phyloP scores from a whole-genome alignment of 148 eudicot species.

The Camellia sinensis region DNA sequence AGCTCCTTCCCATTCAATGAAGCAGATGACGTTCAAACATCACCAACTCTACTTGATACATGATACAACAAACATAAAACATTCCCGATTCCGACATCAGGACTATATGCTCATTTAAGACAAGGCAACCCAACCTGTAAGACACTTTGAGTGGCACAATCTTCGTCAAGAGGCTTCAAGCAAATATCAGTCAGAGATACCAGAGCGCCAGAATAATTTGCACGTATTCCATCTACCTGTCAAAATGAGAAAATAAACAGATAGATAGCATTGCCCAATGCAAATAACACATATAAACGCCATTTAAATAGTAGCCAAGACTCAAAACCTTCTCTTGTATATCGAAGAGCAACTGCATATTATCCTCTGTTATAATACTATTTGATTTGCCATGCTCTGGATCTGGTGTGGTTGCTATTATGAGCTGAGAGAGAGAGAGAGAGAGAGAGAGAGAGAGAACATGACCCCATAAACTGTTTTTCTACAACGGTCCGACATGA shows the following conservation, averaged over 20 bases:
- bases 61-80: too few species aligned
- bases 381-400: slow-evolving; percentile 42
- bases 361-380: slow-evolving; percentile 65
- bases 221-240: slow-evolving; percentile 59
- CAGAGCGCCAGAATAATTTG: slow-evolving; percentile 52
- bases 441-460: neutral
- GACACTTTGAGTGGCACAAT: slow-evolving; percentile 73
- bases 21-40: too few species aligned
- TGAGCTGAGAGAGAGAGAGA: slow-evolving; percentile 32
- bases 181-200: slow-evolving; percentile 67
- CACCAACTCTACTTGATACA: too few species aligned
- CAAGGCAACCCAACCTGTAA: slow-evolving; percentile 44
- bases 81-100: too few species aligned
- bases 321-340: slow-evolving; percentile 61
- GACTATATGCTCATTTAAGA: too few species aligned
- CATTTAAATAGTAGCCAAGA: neutral
- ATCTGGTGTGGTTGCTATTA: slow-evolving; percentile 53
- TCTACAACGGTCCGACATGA: too few species aligned
- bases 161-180: slow-evolving; percentile 68
- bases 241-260: slow-evolving; percentile 9
- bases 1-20: too few species aligned
- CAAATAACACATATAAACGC: neutral
- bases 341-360: slow-evolving; percentile 62
- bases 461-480: too few species aligned
- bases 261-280: neutral